phyloP scores from a whole-genome alignment of 495 filamentous ascomycete genomes.

The Aspergillus cristatus region DNA sequence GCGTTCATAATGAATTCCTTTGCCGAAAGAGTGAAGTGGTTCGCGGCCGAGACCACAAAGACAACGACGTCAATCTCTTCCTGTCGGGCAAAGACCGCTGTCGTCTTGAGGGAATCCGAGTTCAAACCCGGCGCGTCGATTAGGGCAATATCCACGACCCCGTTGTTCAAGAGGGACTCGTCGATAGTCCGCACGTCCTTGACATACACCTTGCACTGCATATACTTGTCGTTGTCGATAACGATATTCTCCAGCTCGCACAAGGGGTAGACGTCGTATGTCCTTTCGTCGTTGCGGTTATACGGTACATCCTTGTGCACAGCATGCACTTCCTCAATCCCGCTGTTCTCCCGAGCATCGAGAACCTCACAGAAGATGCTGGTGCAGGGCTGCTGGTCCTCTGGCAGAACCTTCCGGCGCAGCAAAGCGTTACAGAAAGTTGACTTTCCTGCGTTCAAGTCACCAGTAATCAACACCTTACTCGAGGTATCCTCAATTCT shows the following conservation, averaged over 20 bases:
- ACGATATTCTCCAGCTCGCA: conserved; percentile 80
- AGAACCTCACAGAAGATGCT: conserved; percentile 97
- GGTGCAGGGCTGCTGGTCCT: conserved; percentile 98
- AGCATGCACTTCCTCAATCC: conserved; percentile 90
- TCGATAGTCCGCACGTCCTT: conserved; percentile 86
- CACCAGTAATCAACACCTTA: conserved; percentile 95
- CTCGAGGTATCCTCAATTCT: conserved; percentile 96
- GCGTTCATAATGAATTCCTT: conserved; percentile 96
- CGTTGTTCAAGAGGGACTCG: conserved; percentile 91
- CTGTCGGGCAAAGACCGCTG: conserved; percentile 90
- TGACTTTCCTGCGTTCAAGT: conserved; percentile 95
- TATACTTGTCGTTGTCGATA: conserved; percentile 73
- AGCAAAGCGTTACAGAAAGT: conserved; percentile 96
- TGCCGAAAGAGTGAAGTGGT: conserved; percentile 93
- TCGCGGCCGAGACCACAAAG: conserved; percentile 93
- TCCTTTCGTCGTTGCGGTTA: conserved; percentile 83
- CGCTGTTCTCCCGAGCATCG: conserved; percentile 80
- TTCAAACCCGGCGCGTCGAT: conserved; percentile 97
- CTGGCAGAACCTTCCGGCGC: conserved; percentile 83
- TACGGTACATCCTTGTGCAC: conserved; percentile 73
- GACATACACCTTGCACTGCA: conserved; percentile 95
- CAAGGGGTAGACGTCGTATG: conserved; percentile 77
- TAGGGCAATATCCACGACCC: conserved; percentile 93
- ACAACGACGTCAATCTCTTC: conserved; percentile 99
- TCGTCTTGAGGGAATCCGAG: conserved; percentile 91